Evolutionary conservation across 495 filamentous ascomycete species (phyloP).

Genomic region (Tirmania nivea): DNA sequence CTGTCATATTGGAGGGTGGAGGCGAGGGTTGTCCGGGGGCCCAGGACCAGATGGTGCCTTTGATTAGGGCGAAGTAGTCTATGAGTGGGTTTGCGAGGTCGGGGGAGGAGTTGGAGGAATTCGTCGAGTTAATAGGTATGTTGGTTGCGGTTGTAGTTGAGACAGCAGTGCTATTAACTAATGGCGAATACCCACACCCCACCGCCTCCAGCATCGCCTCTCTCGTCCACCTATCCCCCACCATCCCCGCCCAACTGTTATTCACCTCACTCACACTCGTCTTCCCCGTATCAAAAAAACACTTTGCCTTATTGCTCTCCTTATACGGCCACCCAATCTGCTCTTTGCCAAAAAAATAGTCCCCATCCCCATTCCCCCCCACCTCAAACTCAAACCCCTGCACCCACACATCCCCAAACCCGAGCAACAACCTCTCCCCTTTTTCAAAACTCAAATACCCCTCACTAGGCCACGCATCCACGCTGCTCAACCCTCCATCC

Average conservation of each 20-base stretch:
- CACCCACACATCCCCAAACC: conserved; percentile 6
- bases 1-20: not conserved
- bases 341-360: conserved; percentile 3
- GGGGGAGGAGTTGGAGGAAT: not conserved
- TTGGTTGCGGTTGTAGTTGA: no score
- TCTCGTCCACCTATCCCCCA: not conserved
- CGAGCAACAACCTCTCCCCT: conserved; percentile 4
- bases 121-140: no score
- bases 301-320: not conserved
- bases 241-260: conserved; percentile 8
- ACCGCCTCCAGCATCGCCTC: not conserved
- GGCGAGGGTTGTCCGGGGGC: conserved; percentile 2
- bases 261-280: conserved; percentile 3
- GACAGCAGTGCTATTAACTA: conserved; percentile 1
- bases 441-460: conserved; percentile 5
- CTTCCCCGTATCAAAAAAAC: not conserved
- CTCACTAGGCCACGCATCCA: conserved; percentile 11
- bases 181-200: conserved; percentile 8
- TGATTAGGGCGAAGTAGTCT: not conserved
- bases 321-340: not conserved
- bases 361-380: not conserved
- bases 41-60: conserved; percentile 7
- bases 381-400: not conserved
- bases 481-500: not conserved
- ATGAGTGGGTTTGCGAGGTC: not conserved